A percentile compares a stretch with the other conserved stretches of the same genome.
phyloP scores from a whole-genome alignment of 177 flowering plant species.

The Vitis hybrid region DNA sequence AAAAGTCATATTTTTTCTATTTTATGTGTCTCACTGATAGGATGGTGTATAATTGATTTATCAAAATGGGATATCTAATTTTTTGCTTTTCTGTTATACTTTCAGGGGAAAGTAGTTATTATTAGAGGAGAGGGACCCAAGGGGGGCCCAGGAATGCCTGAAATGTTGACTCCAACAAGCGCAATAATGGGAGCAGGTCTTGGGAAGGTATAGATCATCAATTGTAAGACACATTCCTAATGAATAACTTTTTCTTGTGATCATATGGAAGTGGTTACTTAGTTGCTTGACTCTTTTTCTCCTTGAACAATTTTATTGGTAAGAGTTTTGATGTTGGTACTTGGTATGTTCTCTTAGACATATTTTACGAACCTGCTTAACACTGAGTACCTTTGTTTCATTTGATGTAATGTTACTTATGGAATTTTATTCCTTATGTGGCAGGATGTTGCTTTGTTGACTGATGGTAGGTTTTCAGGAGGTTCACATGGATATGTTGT shows the following conservation, averaged over 20 bases:
- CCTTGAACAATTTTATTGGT: background rate
- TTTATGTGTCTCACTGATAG: too few relatives aligned
- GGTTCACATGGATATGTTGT: conserved; percentile 99
- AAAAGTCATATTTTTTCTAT: too few relatives aligned
- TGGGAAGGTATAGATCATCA: conserved; percentile 68
- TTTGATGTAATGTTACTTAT: background rate
- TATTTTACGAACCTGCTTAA: too few relatives aligned
- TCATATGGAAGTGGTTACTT: background rate
- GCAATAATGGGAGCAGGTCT: conserved; percentile 99
- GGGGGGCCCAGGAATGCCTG: conserved; percentile 99
- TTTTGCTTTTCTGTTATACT: conserved; percentile 12
- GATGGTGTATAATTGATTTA: background rate
- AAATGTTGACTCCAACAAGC: conserved; percentile 99
- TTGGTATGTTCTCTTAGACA: background rate
- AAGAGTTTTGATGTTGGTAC: background rate
- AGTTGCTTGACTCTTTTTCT: background rate
- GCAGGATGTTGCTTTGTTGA: conserved; percentile 91
- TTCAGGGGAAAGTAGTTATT: conserved; percentile 88
- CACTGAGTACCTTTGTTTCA: too few relatives aligned
- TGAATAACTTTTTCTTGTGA: background rate
- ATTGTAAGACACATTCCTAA: background rate
- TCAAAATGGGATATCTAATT: background rate
- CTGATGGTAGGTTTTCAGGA: conserved; percentile 99
- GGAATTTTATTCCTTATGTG: conserved; percentile 4
- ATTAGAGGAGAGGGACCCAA: conserved; percentile 99